A percentile compares a stretch with the other conserved stretches of the same genome.
phyloP scores from a whole-genome alignment of 2,329 filamentous ascomycete genomes.

The Hymenoscyphus fraxineus region DNA sequence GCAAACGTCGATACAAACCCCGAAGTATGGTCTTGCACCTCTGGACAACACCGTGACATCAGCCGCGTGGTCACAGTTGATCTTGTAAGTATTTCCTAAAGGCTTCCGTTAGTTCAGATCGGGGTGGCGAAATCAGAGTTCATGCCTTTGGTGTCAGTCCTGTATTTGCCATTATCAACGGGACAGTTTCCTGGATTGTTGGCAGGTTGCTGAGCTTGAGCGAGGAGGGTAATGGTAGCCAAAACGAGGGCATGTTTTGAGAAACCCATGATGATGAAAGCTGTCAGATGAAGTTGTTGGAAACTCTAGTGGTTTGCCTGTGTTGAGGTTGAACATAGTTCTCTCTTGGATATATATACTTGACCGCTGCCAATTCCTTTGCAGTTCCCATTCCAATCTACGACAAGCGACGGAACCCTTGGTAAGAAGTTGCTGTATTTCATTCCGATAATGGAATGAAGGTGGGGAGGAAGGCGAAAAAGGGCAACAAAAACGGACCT shows the following conservation, averaged over 20 bases:
- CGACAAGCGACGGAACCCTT: neutral
- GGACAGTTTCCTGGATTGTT: neutral
- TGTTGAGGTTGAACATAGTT: neutral
- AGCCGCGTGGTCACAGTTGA: neutral
- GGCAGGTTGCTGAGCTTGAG: neutral
- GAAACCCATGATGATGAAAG: neutral
- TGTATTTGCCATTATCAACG: neutral
- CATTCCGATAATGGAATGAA: neutral
- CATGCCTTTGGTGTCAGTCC: neutral
- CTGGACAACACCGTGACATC: neutral
- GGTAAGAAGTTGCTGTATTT: neutral
- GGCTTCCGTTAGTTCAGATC: neutral
- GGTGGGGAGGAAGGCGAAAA: neutral
- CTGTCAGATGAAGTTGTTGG: neutral
- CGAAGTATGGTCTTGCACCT: neutral
- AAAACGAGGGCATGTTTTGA: neutral
- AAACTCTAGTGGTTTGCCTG: neutral
- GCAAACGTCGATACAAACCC: neutral
- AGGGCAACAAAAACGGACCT: neutral
- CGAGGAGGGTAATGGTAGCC: neutral
- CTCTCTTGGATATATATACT: neutral
- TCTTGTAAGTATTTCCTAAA: neutral
- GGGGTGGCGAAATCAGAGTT: neutral
- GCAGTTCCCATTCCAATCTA: neutral
- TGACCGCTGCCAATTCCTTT: neutral